These are phyloP conservation scores for Trametes hirsuta DNA, from an alignment of 1,284 basidiomycete genomes.

Conservation along the genomic window DNA sequence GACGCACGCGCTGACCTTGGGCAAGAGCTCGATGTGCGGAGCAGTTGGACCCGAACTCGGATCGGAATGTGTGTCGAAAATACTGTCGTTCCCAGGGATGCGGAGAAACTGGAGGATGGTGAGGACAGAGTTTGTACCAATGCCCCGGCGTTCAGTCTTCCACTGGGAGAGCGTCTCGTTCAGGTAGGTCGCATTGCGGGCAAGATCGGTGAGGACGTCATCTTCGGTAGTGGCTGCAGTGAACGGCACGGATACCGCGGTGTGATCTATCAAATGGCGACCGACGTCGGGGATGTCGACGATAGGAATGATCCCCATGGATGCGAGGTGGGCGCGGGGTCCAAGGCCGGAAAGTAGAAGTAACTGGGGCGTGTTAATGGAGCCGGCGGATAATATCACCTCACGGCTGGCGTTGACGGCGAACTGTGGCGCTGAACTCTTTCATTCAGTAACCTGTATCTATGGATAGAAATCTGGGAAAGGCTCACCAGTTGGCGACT, in stretches of 20 bases:
- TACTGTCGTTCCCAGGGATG: conserved; percentile 21
- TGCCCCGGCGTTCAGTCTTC: conserved; percentile 26
- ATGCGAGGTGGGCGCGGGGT: conserved; percentile 9
- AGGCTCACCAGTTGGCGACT: conserved; percentile 24
- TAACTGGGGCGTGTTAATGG: conserved; percentile 39
- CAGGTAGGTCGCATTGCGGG: conserved; percentile 24
- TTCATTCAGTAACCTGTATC: not conserved
- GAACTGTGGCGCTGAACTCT: conserved; percentile 18
- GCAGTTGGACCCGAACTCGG: conserved; percentile 21
- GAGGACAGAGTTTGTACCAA: conserved; percentile 25
- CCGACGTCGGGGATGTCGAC: conserved; percentile 40
- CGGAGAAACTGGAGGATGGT: conserved; percentile 32
- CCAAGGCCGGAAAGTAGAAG: conserved; percentile 32
- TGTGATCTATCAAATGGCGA: conserved; percentile 42
- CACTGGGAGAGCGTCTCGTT: conserved; percentile 26
- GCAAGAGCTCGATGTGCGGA: conserved; percentile 23
- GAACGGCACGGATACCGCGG: conserved; percentile 25
- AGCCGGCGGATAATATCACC: conserved; percentile 38
- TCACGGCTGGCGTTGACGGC: conserved; percentile 30
- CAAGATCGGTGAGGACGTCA: conserved; percentile 28
- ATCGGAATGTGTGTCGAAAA: conserved; percentile 12
- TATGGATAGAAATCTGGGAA: not conserved
- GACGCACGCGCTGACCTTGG: not conserved
- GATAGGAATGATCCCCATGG: conserved; percentile 32
- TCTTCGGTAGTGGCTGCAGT: conserved; percentile 22